Evolutionary conservation across 2,329 filamentous ascomycete genomes (phyloP).

Genomic region (Fusarium mexicanum): DNA sequence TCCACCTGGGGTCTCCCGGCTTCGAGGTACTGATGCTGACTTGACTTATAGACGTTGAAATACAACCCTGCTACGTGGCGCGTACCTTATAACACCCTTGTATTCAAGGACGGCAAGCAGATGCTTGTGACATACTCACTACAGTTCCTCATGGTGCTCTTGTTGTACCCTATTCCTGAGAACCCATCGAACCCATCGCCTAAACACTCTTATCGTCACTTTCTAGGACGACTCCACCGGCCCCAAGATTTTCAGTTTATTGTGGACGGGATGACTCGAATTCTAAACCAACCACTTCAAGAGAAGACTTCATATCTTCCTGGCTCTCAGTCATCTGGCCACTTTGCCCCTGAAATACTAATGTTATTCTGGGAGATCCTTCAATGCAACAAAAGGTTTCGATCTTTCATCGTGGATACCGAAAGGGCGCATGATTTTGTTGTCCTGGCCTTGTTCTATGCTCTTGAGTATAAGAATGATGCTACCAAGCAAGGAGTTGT

Average conservation of each 20-base stretch:
- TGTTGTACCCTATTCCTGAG: conserved; percentile 90
- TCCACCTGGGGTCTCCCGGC: neutral
- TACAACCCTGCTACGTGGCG: conserved; percentile 96
- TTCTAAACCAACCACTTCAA: conserved; percentile 92
- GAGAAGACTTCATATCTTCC: conserved; percentile 89
- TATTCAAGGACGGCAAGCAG: conserved; percentile 91
- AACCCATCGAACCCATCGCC: conserved; percentile 69
- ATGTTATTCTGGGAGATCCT: conserved; percentile 98
- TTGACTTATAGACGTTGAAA: conserved; percentile 76
- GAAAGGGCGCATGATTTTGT: conserved; percentile 93
- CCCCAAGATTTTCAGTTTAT: conserved; percentile 98
- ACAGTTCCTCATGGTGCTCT: conserved; percentile 85
- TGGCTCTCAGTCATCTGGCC: conserved; percentile 79
- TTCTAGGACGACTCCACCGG: conserved; percentile 87
- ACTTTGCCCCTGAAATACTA: conserved; percentile 93
- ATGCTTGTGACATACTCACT: conserved; percentile 91
- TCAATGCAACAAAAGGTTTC: conserved; percentile 97
- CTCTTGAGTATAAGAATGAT: conserved; percentile 87
- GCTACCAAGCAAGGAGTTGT: conserved; percentile 90
- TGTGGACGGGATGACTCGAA: conserved; percentile 91
- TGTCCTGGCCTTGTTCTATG: conserved; percentile 89
- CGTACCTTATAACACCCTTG: conserved; percentile 91
- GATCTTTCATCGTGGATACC: conserved; percentile 96
- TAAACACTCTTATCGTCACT: conserved; percentile 95
- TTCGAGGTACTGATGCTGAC: conserved; percentile 1